Percentiles rank a stretch among this genome's conserved stretches.
These are phyloP conservation scores for Crithidia mellificae DNA, from an alignment of 208 protist species.

Conservation along the genomic window DNA sequence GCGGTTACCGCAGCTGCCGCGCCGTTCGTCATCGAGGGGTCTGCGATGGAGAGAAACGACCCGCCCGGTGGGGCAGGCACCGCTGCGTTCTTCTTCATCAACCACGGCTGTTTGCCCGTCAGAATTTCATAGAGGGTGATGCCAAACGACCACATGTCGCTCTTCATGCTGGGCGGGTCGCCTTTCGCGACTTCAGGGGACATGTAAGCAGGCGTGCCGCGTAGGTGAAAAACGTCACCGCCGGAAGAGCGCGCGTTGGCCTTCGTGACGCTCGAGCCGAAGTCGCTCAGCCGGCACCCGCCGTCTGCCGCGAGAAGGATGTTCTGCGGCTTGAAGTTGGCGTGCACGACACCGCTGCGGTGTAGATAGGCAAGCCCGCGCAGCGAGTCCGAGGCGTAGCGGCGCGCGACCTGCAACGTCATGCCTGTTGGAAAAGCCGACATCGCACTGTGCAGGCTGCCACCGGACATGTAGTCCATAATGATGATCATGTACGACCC, in stretches of 20 bases:
- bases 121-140: slow-evolving; percentile 72
- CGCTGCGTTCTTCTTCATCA: slow-evolving; percentile 16
- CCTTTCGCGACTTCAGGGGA: slow-evolving; percentile 71
- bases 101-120: slow-evolving; percentile 66
- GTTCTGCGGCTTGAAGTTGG: slow-evolving; percentile 87
- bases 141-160: slow-evolving; percentile 81
- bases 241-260: slow-evolving; percentile 42
- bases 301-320: slow-evolving; percentile 84
- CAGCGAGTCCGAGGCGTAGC: slow-evolving; percentile 72
- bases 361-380: slow-evolving; percentile 79
- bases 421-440: slow-evolving; percentile 58
- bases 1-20: background rate
- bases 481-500: slow-evolving; percentile 64
- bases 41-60: background rate
- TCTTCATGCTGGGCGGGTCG: slow-evolving; percentile 42
- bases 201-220: slow-evolving; percentile 82
- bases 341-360: slow-evolving; percentile 71
- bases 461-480: slow-evolving; percentile 85
- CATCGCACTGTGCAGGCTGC: slow-evolving; percentile 69
- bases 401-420: slow-evolving; percentile 35
- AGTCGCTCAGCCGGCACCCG: slow-evolving; percentile 82
- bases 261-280: slow-evolving; percentile 61
- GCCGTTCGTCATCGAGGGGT: background rate
- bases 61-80: background rate
- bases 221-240: slow-evolving; percentile 59